phyloP scores from a whole-genome alignment of 2,329 filamentous ascomycete genomes.

The Aspergillus pseudonomiae region DNA sequence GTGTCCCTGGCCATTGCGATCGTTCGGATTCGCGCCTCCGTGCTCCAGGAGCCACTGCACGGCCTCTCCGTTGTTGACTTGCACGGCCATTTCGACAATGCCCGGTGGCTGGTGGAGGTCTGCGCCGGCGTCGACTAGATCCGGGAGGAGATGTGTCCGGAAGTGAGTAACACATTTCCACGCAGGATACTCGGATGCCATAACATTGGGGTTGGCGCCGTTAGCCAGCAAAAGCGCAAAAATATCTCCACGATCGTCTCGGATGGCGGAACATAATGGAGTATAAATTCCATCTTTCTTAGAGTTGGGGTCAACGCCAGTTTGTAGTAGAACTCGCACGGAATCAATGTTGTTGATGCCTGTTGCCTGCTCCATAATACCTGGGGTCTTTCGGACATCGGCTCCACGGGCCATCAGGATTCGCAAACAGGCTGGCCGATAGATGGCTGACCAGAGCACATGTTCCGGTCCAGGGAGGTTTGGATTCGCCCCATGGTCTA shows the following conservation, averaged over 20 bases:
- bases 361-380: slow-evolving; percentile 66
- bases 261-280: slow-evolving; percentile 68
- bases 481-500: slow-evolving; percentile 65
- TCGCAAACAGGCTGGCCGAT: slow-evolving; percentile 61
- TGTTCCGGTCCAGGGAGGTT: slow-evolving; percentile 72
- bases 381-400: slow-evolving; percentile 62
- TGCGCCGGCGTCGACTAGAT: slow-evolving; percentile 62
- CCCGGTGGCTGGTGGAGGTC: slow-evolving; percentile 64
- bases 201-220: slow-evolving; percentile 56
- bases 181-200: slow-evolving; percentile 65
- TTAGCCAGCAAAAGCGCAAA: slow-evolving; percentile 61
- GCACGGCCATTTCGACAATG: slow-evolving; percentile 67
- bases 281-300: slow-evolving; percentile 70
- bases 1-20: slow-evolving; percentile 59
- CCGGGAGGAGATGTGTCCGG: slow-evolving; percentile 62
- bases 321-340: slow-evolving; percentile 59
- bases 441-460: slow-evolving; percentile 67
- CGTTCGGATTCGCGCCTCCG: slow-evolving; percentile 61
- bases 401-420: slow-evolving; percentile 63
- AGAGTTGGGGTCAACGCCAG: slow-evolving; percentile 62
- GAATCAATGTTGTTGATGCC: slow-evolving; percentile 67
- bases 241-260: slow-evolving; percentile 66
- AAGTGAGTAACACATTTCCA: slow-evolving; percentile 72
- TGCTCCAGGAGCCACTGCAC: slow-evolving; percentile 64
- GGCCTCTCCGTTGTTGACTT: slow-evolving; percentile 63